Base-by-base conservation (phyloP, 2,329 filamentous ascomycete genomes). In the Purpureocillium takamizusanense region DNA sequence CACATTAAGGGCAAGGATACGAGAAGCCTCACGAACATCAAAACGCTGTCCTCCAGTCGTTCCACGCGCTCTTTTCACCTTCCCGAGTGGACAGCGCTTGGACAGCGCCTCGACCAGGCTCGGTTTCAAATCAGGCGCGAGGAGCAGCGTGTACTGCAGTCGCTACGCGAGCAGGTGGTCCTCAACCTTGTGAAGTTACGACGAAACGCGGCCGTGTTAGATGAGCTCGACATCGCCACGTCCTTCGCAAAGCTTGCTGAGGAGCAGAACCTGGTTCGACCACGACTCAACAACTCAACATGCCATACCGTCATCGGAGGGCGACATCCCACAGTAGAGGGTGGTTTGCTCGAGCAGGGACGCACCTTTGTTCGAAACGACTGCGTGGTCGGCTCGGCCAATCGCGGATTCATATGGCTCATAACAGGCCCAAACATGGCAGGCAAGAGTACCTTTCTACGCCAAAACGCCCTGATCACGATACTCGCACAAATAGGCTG, bases 351-450 rank as follows among this genome's bases (percentile, higher is more conserved):
- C 46, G 79, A 84, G 46, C 81, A 88, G 55, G 90, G 90, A 2
- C 78, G 87, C 23, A 78, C 66, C 10, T 97, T 97, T 54, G 81
- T 86, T 33, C 74, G 78, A 36, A 97, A 97, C 51, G 86, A 95
- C 62, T 94, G 87, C 59, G 69, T 84, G 29, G 72, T 95, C 3
- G 84, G 84, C n/a, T 78, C 63, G 60, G 74, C 46, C 57, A 81
- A 29, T 72, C 62, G 83, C 67, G 70, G 78, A 66, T 51, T 70
- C 67, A 38, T 86, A 63, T 67, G 81, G 81, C 51, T 76, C 58
- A 66, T 90, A 74, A 74, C 85, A 49, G 67, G 92, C 0, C 92
- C 92, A n/a, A 98, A 98, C 62, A 98, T 98, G 92, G 92, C 83
- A 1, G 92, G 92, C 35, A 98, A 98, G 64, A 90, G 83, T 57